These are phyloP conservation scores for Pythium sp. DNA, from an alignment of 352 stramenopile species.

Conservation along the genomic window DNA sequence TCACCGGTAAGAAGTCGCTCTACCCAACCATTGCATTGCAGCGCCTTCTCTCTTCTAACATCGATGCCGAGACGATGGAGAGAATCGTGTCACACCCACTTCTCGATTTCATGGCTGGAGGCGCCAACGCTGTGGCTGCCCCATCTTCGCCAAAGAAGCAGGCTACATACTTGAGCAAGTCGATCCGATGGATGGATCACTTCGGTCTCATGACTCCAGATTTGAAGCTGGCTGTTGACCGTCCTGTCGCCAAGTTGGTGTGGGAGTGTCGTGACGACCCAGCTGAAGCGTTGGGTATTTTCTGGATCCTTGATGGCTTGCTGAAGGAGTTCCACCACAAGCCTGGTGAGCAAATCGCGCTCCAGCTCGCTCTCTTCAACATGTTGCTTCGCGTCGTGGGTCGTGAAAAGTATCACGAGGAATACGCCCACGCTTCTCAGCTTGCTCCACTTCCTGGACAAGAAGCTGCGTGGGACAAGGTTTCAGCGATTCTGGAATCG, in stretches of 20 bases:
- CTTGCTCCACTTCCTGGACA: conserved; percentile 65
- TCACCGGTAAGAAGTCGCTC: conserved; percentile 89
- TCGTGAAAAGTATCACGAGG: conserved; percentile 69
- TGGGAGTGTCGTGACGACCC: conserved; percentile 85
- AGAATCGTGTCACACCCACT: conserved; percentile 84
- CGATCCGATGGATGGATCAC: conserved; percentile 89
- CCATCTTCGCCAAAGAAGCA: conserved; percentile 29
- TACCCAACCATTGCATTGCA: conserved; percentile 95
- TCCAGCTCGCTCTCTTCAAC: conserved; percentile 83
- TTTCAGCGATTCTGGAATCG: conserved; percentile 54
- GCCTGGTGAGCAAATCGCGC: conserved; percentile 75
- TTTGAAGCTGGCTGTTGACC: conserved; percentile 69
- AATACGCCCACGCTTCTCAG: conserved; percentile 62
- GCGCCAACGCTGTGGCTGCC: conserved; percentile 16
- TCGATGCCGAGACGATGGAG: conserved; percentile 89
- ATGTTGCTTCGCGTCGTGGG: conserved; percentile 83
- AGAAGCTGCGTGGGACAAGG: conserved; percentile 71
- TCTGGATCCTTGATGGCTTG: conserved; percentile 71
- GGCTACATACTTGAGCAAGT: conserved; percentile 85
- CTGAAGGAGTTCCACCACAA: conserved; percentile 87
- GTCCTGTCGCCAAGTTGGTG: conserved; percentile 74
- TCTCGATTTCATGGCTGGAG: conserved; percentile 64
- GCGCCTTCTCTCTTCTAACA: conserved; percentile 88
- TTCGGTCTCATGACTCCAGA: conserved; percentile 76
- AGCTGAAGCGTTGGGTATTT: conserved; percentile 74